Conservation (phyloP, 2,329 filamentous ascomycete species). For the Triangularia verruculosa region DNA sequence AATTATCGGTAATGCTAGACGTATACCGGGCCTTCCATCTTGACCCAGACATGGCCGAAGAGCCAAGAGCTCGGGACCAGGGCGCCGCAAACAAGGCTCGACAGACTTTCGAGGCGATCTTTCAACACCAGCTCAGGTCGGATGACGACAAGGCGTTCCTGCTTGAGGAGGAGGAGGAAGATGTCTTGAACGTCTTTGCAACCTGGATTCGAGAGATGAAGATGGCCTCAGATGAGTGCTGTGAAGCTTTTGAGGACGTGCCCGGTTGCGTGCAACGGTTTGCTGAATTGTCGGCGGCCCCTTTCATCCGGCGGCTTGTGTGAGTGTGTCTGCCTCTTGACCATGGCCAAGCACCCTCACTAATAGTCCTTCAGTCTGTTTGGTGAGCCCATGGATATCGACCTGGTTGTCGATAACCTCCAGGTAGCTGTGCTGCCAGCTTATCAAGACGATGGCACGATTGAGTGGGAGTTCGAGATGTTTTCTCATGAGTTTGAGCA, state of each 20-base stretch:
- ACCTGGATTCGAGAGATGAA: slow-evolving; percentile 16
- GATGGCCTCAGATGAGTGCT: neutral
- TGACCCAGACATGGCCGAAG: slow-evolving; percentile 9
- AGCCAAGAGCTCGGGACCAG: neutral
- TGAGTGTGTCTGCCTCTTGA: slow-evolving; percentile 7
- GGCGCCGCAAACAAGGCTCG: slow-evolving; percentile 8
- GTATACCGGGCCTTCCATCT: slow-evolving; percentile 22
- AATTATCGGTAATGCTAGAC: slow-evolving; percentile 15
- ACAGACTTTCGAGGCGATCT: slow-evolving; percentile 15
- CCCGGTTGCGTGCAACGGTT: slow-evolving; percentile 7
- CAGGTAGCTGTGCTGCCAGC: neutral
- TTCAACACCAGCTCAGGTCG: slow-evolving; percentile 11
- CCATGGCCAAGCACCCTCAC: neutral
- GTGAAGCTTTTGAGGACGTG: slow-evolving; percentile 10
- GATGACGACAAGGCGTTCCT: slow-evolving; percentile 16
- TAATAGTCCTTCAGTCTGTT: slow-evolving; percentile 6
- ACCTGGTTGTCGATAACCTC: slow-evolving; percentile 2
- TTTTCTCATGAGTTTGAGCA: slow-evolving; percentile 11
- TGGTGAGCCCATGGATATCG: neutral
- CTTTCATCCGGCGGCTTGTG: slow-evolving; percentile 19
- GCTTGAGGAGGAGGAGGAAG: slow-evolving; percentile 22
- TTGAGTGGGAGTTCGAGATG: slow-evolving; percentile 15
- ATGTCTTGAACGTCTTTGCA: slow-evolving; percentile 20
- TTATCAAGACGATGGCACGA: neutral
- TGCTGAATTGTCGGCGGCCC: neutral